Evolutionary conservation across 1,284 basidiomycete genomes (phyloP).

Genomic region (Malassezia slooffiae): DNA sequence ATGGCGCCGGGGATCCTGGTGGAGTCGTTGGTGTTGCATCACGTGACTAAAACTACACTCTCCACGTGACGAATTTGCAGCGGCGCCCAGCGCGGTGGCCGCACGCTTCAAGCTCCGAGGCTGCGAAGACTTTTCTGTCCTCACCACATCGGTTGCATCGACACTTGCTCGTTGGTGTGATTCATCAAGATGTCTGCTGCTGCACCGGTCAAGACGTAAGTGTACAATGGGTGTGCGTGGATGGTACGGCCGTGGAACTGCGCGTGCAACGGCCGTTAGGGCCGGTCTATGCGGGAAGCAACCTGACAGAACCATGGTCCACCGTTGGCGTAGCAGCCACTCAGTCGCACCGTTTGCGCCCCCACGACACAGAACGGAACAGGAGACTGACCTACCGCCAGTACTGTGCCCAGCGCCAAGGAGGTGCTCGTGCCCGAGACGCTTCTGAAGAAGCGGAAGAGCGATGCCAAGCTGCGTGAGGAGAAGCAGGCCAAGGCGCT

Average conservation of each 20-base stretch:
- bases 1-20: no score
- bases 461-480: constrained; percentile 93
- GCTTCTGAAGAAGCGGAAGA: constrained; percentile 69
- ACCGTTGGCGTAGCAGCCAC: constrained; percentile 5
- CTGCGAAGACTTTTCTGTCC: constrained; percentile 13
- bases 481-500: constrained; percentile 76
- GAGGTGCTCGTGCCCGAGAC: constrained; percentile 46
- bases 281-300: neutral
- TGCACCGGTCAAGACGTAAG: constrained; percentile 29
- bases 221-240: constrained; percentile 3
- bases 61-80: constrained; percentile 2
- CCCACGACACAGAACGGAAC: neutral
- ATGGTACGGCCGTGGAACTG: no score
- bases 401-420: constrained; percentile 38
- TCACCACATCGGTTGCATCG: constrained; percentile 16
- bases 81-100: neutral
- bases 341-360: neutral
- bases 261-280: no score
- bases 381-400: constrained; percentile 13
- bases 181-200: constrained; percentile 32
- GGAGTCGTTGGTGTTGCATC: no score
- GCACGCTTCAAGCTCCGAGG: constrained; percentile 2
- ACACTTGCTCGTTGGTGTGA: neutral
- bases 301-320: neutral
- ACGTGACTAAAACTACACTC: constrained; percentile 10